Percentiles rank a stretch among this genome's conserved stretches.
phyloP scores from a whole-genome alignment of 1,284 basidiomycete species.

The Peniophora sp. region DNA sequence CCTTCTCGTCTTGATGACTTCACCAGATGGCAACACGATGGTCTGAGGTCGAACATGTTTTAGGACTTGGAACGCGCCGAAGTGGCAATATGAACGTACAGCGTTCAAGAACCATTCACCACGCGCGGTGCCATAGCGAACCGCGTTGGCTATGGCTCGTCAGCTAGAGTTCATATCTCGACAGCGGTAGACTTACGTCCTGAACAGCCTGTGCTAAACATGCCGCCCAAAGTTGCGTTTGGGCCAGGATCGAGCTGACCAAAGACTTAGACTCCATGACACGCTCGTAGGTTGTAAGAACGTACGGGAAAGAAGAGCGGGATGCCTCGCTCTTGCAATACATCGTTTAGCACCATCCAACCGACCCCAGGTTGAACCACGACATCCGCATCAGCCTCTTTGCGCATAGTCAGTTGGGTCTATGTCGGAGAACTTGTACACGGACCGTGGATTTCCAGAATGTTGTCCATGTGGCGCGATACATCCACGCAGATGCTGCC shows the following conservation, averaged over 20 bases:
- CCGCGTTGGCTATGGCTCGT: constrained; percentile 63
- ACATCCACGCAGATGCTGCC: constrained; percentile 85
- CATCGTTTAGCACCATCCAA: constrained; percentile 85
- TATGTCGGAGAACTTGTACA: neutral
- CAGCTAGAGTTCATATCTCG: neutral
- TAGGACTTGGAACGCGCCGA: neutral
- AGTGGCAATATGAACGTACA: constrained; percentile 26
- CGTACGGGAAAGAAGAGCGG: constrained; percentile 65
- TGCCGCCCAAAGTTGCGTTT: constrained; percentile 48
- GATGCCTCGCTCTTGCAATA: constrained; percentile 61
- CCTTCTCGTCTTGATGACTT: constrained; percentile 74
- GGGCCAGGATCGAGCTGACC: constrained; percentile 34
- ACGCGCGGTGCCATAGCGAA: constrained; percentile 73
- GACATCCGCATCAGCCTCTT: constrained; percentile 62
- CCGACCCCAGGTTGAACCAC: constrained; percentile 75
- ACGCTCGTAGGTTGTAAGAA: neutral
- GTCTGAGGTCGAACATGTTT: constrained; percentile 43
- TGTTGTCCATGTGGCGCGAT: constrained; percentile 76
- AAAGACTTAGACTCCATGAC: neutral
- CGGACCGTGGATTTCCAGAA: constrained; percentile 64
- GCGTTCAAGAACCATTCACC: constrained; percentile 68
- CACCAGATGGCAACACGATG: constrained; percentile 70
- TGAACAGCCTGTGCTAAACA: constrained; percentile 49
- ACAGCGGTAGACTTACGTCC: constrained; percentile 32
- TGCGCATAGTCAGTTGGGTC: neutral